These are phyloP conservation scores for Backusella psychrophila DNA, from an alignment of 192 early-diverging fungal genomes.

Conservation along the genomic window DNA sequence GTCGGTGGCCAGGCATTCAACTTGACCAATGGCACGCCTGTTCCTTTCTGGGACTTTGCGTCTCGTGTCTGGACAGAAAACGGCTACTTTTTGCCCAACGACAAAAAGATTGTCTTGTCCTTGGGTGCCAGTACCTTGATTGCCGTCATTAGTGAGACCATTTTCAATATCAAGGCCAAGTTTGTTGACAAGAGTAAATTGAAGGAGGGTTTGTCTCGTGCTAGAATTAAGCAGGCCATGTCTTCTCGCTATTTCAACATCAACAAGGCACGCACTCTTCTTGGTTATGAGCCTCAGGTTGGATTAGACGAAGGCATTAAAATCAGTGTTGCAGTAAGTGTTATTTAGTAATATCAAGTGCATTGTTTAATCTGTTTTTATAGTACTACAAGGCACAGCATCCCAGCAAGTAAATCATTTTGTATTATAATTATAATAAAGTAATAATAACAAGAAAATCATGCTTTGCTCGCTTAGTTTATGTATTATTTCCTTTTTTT, in stretches of 20 bases:
- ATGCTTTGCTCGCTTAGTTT: not conserved
- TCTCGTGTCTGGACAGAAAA: constrained; percentile 65
- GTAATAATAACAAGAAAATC: not conserved
- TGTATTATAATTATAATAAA: not conserved
- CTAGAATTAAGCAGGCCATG: constrained; percentile 74
- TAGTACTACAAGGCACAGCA: constrained; percentile 16
- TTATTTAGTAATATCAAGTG: too few relatives aligned
- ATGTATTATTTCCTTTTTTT: not conserved
- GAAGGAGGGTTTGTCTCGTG: constrained; percentile 73
- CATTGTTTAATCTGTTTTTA: not conserved
- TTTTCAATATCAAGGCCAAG: constrained; percentile 58
- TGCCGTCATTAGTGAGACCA: constrained; percentile 63
- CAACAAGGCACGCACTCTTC: constrained; percentile 71
- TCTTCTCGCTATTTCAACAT: constrained; percentile 88
- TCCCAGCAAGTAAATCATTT: not conserved
- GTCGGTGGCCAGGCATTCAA: constrained; percentile 70
- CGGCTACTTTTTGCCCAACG: constrained; percentile 51
- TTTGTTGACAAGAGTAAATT: constrained; percentile 57
- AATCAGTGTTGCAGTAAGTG: constrained; percentile 28
- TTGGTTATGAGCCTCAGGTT: constrained; percentile 54
- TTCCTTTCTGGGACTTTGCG: constrained; percentile 89
- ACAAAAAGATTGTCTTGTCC: constrained; percentile 60
- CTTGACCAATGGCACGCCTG: constrained; percentile 89
- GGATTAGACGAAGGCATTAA: constrained; percentile 55
- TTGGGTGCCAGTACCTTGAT: constrained; percentile 44